Percentiles rank a stretch among this genome's conserved stretches.
Conservation (phyloP, 2,329 filamentous ascomycete species). For the Parascedosporium putredinis region DNA sequence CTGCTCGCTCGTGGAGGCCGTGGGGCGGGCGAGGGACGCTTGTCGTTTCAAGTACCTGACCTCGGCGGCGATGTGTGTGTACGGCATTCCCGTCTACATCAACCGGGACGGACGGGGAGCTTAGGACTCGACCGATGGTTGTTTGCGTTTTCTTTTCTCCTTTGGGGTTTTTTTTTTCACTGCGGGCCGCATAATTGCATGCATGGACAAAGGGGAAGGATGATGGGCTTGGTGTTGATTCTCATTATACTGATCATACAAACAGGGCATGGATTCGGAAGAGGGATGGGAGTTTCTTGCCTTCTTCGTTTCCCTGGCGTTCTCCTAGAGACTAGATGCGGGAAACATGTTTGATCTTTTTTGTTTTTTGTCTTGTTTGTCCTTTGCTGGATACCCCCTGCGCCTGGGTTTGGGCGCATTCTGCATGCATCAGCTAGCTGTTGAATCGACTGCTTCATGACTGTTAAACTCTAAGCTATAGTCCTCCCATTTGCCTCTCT, state of each 20-base stretch:
- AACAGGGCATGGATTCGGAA: no score
- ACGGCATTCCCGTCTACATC: conserved; percentile 87
- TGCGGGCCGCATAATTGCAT: not conserved
- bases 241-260: no score
- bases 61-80: conserved; percentile 85
- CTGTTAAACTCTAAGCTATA: not conserved
- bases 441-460: not conserved
- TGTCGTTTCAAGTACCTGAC: conserved; percentile 88
- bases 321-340: no score
- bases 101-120: conserved; percentile 23
- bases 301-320: no score
- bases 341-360: not conserved
- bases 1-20: conserved; percentile 66
- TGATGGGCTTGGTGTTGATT: no score
- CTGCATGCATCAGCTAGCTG: not conserved
- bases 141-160: not conserved
- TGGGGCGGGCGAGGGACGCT: conserved; percentile 61
- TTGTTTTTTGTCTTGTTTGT: not conserved
- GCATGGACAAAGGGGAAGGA: no score
- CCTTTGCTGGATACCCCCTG: conserved; percentile 1
- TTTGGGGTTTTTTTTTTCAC: conserved; percentile 3
- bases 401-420: not conserved
- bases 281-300: no score
- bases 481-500: no score
- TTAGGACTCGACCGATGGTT: not conserved